phyloP scores from a whole-genome alignment of 331 rosid genomes.

The Dryas integrifolia region DNA sequence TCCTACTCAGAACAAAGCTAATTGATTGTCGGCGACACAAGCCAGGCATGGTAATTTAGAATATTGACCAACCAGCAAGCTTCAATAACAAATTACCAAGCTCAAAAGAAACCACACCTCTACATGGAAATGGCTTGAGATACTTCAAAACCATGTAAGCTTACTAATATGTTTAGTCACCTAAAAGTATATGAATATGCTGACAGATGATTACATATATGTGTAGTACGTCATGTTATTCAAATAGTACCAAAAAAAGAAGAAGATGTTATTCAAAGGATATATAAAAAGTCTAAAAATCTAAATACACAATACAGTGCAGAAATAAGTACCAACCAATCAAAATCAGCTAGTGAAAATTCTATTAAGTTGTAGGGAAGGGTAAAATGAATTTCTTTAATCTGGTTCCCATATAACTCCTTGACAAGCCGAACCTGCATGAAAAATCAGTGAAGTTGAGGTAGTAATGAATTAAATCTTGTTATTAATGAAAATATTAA shows the following conservation, averaged over 20 bases:
- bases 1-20: not conserved
- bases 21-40: not conserved
- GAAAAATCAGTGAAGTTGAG: constrained; percentile 19
- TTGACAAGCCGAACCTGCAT: constrained; percentile 85
- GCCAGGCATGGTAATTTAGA: not conserved
- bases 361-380: constrained; percentile 77
- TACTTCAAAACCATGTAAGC: constrained; percentile 2
- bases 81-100: not conserved
- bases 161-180: not conserved
- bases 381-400: constrained; percentile 71
- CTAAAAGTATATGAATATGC: not conserved
- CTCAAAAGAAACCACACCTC: not conserved
- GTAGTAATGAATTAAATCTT: constrained; percentile 10
- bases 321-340: constrained; percentile 59
- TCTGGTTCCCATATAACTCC: constrained; percentile 93
- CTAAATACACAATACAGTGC: too few relatives aligned
- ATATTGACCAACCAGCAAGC: not conserved
- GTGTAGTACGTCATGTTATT: not conserved
- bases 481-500: not conserved
- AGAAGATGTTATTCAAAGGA: not conserved
- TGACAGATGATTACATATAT: not conserved
- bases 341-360: constrained; percentile 65
- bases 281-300: not conserved
- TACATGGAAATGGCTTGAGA: not conserved
- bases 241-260: too few relatives aligned